A percentile compares a stretch with the other conserved stretches of the same genome.
phyloP scores from a whole-genome alignment of 352 stramenopile species.

The Blastocystis sp. region DNA sequence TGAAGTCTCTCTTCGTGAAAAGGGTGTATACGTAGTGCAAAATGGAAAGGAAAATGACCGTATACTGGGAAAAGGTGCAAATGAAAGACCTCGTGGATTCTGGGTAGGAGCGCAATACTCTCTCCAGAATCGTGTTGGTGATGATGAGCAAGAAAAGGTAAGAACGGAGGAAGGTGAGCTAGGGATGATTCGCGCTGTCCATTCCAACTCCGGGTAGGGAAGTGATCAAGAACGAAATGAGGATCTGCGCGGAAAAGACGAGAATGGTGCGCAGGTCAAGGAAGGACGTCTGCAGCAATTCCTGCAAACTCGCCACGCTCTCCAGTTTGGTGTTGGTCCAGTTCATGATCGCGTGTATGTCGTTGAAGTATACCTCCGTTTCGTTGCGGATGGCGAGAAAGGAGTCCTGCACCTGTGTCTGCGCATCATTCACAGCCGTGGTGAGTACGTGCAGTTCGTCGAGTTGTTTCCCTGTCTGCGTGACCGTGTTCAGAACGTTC shows the following conservation, averaged over 20 bases:
- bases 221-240: conserved; percentile 13
- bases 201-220: conserved; percentile 32
- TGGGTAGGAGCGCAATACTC: background rate
- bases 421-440: background rate
- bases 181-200: background rate
- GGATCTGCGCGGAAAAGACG: background rate
- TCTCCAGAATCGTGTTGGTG: background rate
- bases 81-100: background rate
- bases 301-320: background rate
- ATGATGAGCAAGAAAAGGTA: conserved; percentile 3
- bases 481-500: conserved; percentile 18
- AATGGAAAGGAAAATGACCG: background rate
- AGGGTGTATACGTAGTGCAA: background rate
- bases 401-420: conserved; percentile 8
- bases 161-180: conserved; percentile 9
- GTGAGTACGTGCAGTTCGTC: background rate
- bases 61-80: background rate
- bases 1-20: background rate
- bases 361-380: background rate
- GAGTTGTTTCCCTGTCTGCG: background rate
- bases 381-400: conserved; percentile 33
- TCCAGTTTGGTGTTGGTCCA: conserved; percentile 45
- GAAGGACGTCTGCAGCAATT: background rate
- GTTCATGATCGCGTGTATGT: background rate
- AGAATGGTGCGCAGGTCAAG: background rate